Conservation (phyloP, 2,329 filamentous ascomycete species). For the Endothia cerciana region DNA sequence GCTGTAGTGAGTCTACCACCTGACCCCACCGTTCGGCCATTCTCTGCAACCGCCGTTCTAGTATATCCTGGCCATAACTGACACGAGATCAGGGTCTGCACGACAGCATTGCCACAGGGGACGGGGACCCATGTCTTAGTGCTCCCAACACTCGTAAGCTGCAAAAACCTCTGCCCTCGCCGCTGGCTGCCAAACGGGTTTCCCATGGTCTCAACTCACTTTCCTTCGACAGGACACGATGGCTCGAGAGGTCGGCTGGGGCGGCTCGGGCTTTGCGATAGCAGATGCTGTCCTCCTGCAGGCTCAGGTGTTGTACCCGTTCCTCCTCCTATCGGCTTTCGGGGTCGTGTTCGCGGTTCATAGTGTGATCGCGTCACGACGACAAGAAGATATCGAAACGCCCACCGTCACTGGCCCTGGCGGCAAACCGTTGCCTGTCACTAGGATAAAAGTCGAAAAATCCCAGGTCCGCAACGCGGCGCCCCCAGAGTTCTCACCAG, state of each 20-base stretch:
- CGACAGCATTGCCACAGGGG: slow-evolving; percentile 29
- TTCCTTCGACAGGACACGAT: slow-evolving; percentile 21
- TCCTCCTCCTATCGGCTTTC: slow-evolving; percentile 57
- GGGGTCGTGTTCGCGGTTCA: slow-evolving; percentile 55
- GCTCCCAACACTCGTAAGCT: slow-evolving; percentile 24
- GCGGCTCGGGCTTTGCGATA: slow-evolving; percentile 36
- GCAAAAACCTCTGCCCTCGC: slow-evolving; percentile 15
- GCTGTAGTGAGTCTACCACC: slow-evolving; percentile 27
- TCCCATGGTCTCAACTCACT: neutral
- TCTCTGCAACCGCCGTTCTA: slow-evolving; percentile 27
- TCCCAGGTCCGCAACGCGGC: slow-evolving; percentile 33
- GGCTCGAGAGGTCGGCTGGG: slow-evolving; percentile 25
- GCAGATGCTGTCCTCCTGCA: slow-evolving; percentile 50
- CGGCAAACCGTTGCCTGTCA: slow-evolving; percentile 80
- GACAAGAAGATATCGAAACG: slow-evolving; percentile 50
- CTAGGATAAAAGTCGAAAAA: slow-evolving; percentile 55
- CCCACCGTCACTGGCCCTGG: slow-evolving; percentile 73
- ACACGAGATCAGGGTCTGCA: slow-evolving; percentile 30
- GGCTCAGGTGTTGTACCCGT: slow-evolving; percentile 56
- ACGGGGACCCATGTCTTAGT: slow-evolving; percentile 29
- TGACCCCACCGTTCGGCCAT: slow-evolving; percentile 30
- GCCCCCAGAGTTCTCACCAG: slow-evolving; percentile 49
- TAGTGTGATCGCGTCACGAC: slow-evolving; percentile 56
- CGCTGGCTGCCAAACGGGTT: neutral
- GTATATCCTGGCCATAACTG: slow-evolving; percentile 27